These are phyloP conservation scores for Dendrobium huoshanense DNA, from an alignment of 106 monocot species.

Conservation along the genomic window DNA sequence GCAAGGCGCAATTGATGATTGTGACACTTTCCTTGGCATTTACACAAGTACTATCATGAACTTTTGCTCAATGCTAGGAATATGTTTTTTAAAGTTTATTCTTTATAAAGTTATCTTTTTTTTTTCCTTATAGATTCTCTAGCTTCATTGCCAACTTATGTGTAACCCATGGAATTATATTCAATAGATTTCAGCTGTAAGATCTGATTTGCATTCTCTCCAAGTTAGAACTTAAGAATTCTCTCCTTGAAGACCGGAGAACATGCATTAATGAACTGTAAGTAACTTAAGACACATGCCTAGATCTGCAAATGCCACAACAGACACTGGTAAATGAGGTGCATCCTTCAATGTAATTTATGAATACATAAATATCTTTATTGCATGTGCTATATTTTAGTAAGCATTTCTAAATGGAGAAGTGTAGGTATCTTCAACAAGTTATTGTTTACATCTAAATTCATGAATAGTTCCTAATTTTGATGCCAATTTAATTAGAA, in stretches of 20 bases:
- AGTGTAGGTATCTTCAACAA: not conserved
- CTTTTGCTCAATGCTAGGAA: not conserved
- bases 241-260: constrained; percentile 84
- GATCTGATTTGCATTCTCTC: constrained; percentile 74
- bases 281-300: constrained; percentile 17
- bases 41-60: constrained; percentile 49
- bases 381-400: not conserved
- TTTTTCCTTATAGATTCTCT: constrained; percentile 51
- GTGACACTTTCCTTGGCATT: constrained; percentile 80
- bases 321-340: not conserved
- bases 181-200: constrained; percentile 79
- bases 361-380: not conserved
- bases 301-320: not conserved
- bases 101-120: not conserved
- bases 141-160: constrained; percentile 61
- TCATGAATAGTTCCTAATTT: not conserved
- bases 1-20: constrained; percentile 93
- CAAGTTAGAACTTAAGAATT: constrained; percentile 88
- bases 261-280: constrained; percentile 92
- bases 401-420: not conserved
- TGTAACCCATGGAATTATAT: constrained; percentile 81
- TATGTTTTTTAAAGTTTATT: not conserved
- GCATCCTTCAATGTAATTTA: not conserved
- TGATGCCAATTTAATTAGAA: not conserved
- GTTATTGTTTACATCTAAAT: not conserved